Percentiles rank a stretch among this genome's conserved stretches.
Evolutionary conservation across 345 rosid genomes (phyloP).

Genomic region (Acer yangbiense): DNA sequence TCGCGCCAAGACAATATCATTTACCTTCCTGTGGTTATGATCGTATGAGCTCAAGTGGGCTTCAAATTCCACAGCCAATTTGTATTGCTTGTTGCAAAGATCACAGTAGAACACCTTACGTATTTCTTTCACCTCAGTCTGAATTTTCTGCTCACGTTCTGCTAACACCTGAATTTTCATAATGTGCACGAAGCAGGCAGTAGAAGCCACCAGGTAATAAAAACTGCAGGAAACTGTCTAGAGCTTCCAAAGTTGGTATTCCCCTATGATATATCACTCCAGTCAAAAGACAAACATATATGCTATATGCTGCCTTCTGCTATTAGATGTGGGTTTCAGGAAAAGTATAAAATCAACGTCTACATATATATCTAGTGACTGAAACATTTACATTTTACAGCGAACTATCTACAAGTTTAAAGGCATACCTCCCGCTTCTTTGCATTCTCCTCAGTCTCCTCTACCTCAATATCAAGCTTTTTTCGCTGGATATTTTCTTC

Average conservation of each 20-base stretch:
- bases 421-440: slow-evolving; percentile 97
- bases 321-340: slow-evolving; percentile 56
- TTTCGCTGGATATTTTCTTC: slow-evolving; percentile 94
- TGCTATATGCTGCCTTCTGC: slow-evolving; percentile 81
- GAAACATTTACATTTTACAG: slow-evolving; percentile 20
- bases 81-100: slow-evolving; percentile 97
- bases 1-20: neutral
- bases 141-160: slow-evolving; percentile 99
- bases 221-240: slow-evolving; percentile 91
- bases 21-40: slow-evolving; percentile 98
- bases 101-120: slow-evolving; percentile 89
- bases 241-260: slow-evolving; percentile 78
- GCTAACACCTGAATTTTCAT: slow-evolving; percentile 99
- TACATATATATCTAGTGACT: slow-evolving; percentile 32
- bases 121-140: slow-evolving; percentile 91
- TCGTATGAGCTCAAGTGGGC: slow-evolving; percentile 94
- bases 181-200: slow-evolving; percentile 99
- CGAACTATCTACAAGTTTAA: slow-evolving; percentile 27
- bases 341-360: slow-evolving; percentile 67
- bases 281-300: slow-evolving; percentile 76
- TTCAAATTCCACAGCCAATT: slow-evolving; percentile 95
- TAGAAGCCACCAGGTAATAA: slow-evolving; percentile 99
- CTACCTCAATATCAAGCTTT: slow-evolving; percentile 85
- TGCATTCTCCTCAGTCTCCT: slow-evolving; percentile 84
- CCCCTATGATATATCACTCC: slow-evolving; percentile 74